phyloP scores from a whole-genome alignment of 192 early-diverging fungal species.

The Coemansia sp. region DNA sequence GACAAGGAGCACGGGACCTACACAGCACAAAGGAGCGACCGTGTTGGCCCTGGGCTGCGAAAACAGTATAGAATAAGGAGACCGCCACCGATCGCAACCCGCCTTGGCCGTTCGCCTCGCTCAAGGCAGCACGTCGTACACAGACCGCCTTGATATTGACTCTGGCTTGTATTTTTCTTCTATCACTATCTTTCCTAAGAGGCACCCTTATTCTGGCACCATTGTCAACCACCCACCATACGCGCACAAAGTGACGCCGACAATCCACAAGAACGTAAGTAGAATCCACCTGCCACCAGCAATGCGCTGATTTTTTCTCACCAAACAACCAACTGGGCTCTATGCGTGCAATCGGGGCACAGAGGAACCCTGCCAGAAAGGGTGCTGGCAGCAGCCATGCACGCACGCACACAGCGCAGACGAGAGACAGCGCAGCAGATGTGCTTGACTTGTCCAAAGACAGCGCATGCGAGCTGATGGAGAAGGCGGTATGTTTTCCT shows the following conservation, averaged over 20 bases:
- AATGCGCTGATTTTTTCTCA: neutral
- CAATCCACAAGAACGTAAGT: conserved; percentile 4
- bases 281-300: neutral
- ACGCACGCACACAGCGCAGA: conserved; percentile 3
- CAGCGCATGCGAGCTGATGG: neutral
- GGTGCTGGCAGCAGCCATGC: neutral
- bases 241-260: neutral
- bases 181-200: neutral
- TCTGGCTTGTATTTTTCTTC: neutral
- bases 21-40: neutral
- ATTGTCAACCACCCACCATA: neutral
- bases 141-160: neutral
- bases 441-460: neutral
- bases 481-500: neutral
- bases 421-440: neutral
- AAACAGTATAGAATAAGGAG: neutral
- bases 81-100: neutral
- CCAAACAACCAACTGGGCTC: neutral
- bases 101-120: neutral
- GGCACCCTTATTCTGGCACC: neutral
- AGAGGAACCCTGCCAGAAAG: neutral
- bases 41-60: neutral
- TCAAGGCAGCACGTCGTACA: neutral
- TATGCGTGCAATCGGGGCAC: conserved; percentile 11
- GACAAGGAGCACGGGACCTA: neutral